phyloP scores from a whole-genome alignment of 2,329 filamentous ascomycete genomes.

The Aureobasidium lini region DNA sequence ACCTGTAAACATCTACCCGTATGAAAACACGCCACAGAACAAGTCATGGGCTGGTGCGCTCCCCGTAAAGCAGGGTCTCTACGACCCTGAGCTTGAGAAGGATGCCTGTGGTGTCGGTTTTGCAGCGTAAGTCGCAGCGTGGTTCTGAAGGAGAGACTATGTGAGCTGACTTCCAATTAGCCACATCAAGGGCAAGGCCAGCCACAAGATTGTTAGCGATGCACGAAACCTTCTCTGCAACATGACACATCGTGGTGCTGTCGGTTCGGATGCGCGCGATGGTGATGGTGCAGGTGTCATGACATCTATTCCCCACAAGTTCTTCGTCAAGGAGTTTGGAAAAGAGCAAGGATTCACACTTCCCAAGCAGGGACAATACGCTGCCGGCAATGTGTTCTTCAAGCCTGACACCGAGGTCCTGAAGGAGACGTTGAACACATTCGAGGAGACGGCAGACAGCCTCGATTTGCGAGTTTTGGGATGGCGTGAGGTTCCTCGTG shows the following conservation, averaged over 20 bases:
- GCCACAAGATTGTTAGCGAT: conserved; percentile 99
- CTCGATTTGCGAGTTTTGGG: conserved; percentile 85
- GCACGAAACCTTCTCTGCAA: conserved; percentile 94
- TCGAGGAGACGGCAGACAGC: conserved; percentile 87
- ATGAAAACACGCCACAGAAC: conserved; percentile 68
- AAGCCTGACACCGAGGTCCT: conserved; percentile 89
- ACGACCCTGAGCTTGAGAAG: conserved; percentile 92
- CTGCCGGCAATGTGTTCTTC: conserved; percentile 96
- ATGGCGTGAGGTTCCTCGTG: conserved; percentile 91
- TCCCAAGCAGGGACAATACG: conserved; percentile 85
- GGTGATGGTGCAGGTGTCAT: conserved; percentile 98
- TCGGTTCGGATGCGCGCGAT: conserved; percentile 94
- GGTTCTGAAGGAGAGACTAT: neutral
- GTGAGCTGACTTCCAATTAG: conserved; percentile 41
- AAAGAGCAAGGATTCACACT: conserved; percentile 82
- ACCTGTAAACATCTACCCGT: conserved; percentile 65
- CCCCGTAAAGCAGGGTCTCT: conserved; percentile 96
- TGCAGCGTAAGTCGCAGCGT: conserved; percentile 63
- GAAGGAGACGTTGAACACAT: conserved; percentile 82
- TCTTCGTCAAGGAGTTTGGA: conserved; percentile 98
- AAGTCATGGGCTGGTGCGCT: conserved; percentile 93
- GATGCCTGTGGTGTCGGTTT: conserved; percentile 99
- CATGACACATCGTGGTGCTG: conserved; percentile 99
- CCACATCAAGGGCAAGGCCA: conserved; percentile 94
- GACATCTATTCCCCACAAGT: conserved; percentile 97